A percentile compares a stretch with the other conserved stretches of the same genome.
These are phyloP conservation scores for Combretum micranthum DNA, from an alignment of 345 rosid species.

Conservation along the genomic window DNA sequence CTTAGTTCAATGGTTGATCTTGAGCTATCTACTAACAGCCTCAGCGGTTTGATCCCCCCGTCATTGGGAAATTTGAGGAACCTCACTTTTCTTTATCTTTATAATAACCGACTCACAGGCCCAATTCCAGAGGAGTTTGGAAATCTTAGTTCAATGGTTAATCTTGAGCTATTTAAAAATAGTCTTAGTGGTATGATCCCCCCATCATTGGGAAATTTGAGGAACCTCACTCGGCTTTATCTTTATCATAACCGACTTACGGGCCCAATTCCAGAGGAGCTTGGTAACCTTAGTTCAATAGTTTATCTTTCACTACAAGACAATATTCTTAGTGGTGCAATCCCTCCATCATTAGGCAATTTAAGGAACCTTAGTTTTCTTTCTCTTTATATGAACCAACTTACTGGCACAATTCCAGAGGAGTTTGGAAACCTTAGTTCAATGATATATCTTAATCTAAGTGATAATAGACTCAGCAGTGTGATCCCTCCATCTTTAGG, in stretches of 20 bases:
- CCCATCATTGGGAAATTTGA: background rate
- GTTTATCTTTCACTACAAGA: constrained; percentile 6
- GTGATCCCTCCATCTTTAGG: constrained; percentile 10
- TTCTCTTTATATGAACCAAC: constrained; percentile 8
- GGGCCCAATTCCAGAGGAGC: constrained; percentile 20
- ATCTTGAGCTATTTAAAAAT: too few relatives aligned
- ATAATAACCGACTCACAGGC: too few relatives aligned
- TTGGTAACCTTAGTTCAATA: constrained; percentile 23
- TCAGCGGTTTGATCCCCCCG: too few relatives aligned
- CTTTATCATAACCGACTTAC: constrained; percentile 18
- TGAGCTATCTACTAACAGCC: too few relatives aligned
- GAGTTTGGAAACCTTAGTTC: constrained; percentile 11
- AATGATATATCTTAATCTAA: constrained; percentile 5
- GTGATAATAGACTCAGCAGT: constrained; percentile 4
- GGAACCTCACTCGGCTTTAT: background rate
- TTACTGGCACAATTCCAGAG: constrained; percentile 17
- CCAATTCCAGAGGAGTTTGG: too few relatives aligned
- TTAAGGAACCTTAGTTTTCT: constrained; percentile 10
- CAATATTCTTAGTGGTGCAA: constrained; percentile 16
- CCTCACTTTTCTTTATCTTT: too few relatives aligned
- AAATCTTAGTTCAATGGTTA: too few relatives aligned
- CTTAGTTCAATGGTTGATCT: too few relatives aligned
- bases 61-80: too few relatives aligned
- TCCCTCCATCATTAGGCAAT: constrained; percentile 12
- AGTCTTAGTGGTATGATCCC: constrained; percentile 2